A percentile compares a stretch with the other conserved stretches of the same genome.
These are phyloP conservation scores for Exsudoporus floridanus DNA, from an alignment of 1,284 basidiomycete genomes.

Conservation along the genomic window DNA sequence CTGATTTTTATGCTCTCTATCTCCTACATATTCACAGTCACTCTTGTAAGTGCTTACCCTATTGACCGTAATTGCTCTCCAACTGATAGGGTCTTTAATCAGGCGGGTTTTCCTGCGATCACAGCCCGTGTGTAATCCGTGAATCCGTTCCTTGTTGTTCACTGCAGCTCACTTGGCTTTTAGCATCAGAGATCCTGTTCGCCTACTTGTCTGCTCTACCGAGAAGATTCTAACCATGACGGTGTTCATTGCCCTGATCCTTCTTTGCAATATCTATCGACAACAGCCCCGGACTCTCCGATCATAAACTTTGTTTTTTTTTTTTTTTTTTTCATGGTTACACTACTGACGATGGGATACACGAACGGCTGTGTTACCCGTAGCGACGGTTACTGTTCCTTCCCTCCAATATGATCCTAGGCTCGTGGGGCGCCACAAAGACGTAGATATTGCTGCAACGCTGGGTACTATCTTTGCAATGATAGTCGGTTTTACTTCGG, in stretches of 20 bases:
- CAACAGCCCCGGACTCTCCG: slow-evolving; percentile 36
- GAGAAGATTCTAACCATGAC: slow-evolving; percentile 60
- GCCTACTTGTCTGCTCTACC: slow-evolving; percentile 63
- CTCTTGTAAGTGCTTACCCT: slow-evolving; percentile 56
- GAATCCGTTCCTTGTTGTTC: slow-evolving; percentile 66
- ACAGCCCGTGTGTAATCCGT: slow-evolving; percentile 72
- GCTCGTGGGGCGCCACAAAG: slow-evolving; percentile 60
- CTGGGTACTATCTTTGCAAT: slow-evolving; percentile 78
- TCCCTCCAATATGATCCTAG: slow-evolving; percentile 71
- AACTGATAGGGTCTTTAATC: neutral
- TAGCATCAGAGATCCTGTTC: slow-evolving; percentile 69
- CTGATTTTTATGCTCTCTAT: slow-evolving; percentile 67
- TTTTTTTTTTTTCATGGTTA: slow-evolving; percentile 70
- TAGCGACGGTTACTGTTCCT: slow-evolving; percentile 71
- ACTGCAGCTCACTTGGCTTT: slow-evolving; percentile 68
- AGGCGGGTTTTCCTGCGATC: slow-evolving; percentile 85
- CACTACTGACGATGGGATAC: slow-evolving; percentile 73
- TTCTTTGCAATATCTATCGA: slow-evolving; percentile 72
- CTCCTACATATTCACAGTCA: slow-evolving; percentile 75
- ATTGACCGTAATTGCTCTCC: neutral
- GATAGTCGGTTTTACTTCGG: slow-evolving; percentile 69
- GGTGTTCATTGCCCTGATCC: slow-evolving; percentile 78
- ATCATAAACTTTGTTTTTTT: slow-evolving; percentile 70
- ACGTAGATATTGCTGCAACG: slow-evolving; percentile 82
- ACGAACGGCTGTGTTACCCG: slow-evolving; percentile 74